Conservation (phyloP, 2,329 filamentous ascomycete genomes). For the Cryphonectria naterciae region DNA sequence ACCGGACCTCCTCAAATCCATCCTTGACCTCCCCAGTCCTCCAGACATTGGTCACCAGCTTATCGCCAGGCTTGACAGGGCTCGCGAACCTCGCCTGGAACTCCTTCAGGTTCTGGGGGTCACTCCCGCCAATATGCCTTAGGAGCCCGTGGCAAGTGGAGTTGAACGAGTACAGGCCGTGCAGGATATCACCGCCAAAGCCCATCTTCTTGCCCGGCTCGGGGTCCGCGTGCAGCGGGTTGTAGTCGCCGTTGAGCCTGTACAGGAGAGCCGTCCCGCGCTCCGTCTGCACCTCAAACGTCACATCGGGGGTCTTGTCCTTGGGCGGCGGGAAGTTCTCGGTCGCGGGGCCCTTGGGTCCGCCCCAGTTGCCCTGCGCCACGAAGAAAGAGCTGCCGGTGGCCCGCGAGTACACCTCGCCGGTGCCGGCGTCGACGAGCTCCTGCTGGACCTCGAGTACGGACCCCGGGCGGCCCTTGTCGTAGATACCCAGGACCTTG, state of each 20-base stretch:
- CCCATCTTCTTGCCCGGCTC: conserved; percentile 88
- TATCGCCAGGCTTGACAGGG: conserved; percentile 82
- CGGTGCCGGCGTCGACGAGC: conserved; percentile 70
- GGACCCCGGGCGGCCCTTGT: conserved; percentile 83
- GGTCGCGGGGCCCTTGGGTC: conserved; percentile 84
- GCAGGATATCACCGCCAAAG: conserved; percentile 86
- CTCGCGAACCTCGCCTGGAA: conserved; percentile 88
- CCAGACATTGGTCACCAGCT: conserved; percentile 82
- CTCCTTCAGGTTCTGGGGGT: conserved; percentile 81
- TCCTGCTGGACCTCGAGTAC: conserved; percentile 80
- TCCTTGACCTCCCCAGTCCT: conserved; percentile 68
- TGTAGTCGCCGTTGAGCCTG: conserved; percentile 90
- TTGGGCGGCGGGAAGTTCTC: conserved; percentile 75
- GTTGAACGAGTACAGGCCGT: conserved; percentile 90
- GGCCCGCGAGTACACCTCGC: conserved; percentile 72
- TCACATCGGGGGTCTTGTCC: conserved; percentile 70
- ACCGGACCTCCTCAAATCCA: conserved; percentile 82
- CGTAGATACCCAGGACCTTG: conserved; percentile 83
- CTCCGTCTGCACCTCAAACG: conserved; percentile 72
- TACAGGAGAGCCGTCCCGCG: conserved; percentile 76
- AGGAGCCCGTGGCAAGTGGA: conserved; percentile 74
- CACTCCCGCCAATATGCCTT: conserved; percentile 71
- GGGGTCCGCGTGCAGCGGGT: conserved; percentile 86
- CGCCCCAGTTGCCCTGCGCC: conserved; percentile 81
- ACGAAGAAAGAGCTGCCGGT: conserved; percentile 78